Conservation (phyloP, 176 grass and related monocot genomes). For the Bolboschoenus planiculmis region DNA sequence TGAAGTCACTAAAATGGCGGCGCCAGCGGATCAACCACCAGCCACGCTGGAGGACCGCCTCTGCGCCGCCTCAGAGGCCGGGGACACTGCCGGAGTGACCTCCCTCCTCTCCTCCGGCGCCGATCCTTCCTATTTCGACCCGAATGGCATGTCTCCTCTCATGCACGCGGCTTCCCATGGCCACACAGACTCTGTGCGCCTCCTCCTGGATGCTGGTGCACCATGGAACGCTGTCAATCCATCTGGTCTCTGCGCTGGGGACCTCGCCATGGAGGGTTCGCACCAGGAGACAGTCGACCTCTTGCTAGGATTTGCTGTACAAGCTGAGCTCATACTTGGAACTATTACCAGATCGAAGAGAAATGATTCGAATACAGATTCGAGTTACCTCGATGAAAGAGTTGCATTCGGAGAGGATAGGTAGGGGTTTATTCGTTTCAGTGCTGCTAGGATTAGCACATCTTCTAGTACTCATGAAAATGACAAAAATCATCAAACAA, state of each 20-base stretch:
- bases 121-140: constrained; percentile 65
- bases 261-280: constrained; percentile 43
- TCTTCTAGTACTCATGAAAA: not conserved
- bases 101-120: constrained; percentile 39
- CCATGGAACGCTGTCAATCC: constrained; percentile 83
- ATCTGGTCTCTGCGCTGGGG: constrained; percentile 47
- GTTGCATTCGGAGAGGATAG: constrained; percentile 78
- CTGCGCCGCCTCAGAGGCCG: constrained; percentile 47
- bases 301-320: constrained; percentile 73
- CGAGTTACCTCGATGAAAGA: constrained; percentile 59
- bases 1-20: constrained; percentile 47
- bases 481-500: not conserved
- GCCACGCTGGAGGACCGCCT: constrained; percentile 54
- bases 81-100: constrained; percentile 24
- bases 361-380: not conserved
- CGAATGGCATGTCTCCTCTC: constrained; percentile 53
- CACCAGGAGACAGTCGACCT: constrained; percentile 56
- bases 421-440: not conserved
- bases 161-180: constrained; percentile 65
- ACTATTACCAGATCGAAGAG: constrained; percentile 40
- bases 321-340: constrained; percentile 83
- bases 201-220: constrained; percentile 59
- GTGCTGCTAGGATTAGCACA: not conserved
- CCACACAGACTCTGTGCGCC: constrained; percentile 35
- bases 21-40: constrained; percentile 37